phyloP scores from a whole-genome alignment of 164 flowering plant species.

The Annona squamosa region DNA sequence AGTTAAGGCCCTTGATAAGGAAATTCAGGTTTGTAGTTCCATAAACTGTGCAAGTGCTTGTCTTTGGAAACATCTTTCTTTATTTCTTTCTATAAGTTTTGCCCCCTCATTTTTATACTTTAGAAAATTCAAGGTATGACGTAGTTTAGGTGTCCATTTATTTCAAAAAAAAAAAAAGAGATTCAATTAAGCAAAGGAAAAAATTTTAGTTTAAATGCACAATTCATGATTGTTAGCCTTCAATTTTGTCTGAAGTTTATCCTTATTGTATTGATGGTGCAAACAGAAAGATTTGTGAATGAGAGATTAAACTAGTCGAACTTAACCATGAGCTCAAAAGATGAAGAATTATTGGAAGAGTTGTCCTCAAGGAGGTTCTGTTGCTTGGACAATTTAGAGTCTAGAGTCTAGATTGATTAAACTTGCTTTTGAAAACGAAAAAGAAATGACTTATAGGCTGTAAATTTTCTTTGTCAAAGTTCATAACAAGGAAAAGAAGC shows the following conservation, averaged over 20 bases:
- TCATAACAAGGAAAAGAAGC: background rate
- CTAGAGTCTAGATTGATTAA: too few relatives aligned
- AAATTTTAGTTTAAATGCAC: too few relatives aligned
- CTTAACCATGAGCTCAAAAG: background rate
- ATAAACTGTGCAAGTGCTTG: background rate
- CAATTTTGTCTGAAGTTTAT: background rate
- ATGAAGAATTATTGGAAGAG: background rate
- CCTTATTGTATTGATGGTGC: background rate
- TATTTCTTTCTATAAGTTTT: too few relatives aligned
- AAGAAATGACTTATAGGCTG: background rate
- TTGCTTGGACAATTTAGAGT: too few relatives aligned
- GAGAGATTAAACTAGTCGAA: background rate
- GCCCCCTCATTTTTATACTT: too few relatives aligned
- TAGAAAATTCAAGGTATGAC: background rate
- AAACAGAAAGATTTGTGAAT: background rate
- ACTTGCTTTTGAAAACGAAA: background rate
- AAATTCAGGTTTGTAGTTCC: constrained; percentile 45
- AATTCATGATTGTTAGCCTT: background rate
- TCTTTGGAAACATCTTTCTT: background rate
- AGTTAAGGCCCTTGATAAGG: constrained; percentile 30
- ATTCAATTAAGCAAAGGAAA: too few relatives aligned
- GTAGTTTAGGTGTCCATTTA: background rate
- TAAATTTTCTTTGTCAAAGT: background rate
- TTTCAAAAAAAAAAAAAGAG: too few relatives aligned
- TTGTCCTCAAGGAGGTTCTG: background rate